Evolutionary conservation across 2,329 filamentous ascomycete genomes (phyloP).

Genomic region (Exophiala alcalophila): DNA sequence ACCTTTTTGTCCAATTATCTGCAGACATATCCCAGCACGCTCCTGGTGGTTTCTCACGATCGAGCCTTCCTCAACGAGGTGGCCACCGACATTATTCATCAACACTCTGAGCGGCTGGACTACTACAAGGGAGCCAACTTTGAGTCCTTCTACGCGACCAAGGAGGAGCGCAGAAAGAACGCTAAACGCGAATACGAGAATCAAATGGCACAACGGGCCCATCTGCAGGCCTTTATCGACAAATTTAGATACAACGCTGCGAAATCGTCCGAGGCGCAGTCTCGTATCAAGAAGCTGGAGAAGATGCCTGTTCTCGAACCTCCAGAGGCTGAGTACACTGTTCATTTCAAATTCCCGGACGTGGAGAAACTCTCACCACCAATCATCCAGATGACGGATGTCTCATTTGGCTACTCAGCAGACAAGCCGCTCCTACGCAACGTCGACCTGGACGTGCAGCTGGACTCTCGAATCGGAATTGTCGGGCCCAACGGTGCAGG

Average conservation of each 20-base stretch:
- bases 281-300: constrained; percentile 97
- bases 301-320: constrained; percentile 89
- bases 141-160: constrained; percentile 93
- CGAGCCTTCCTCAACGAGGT: constrained; percentile 98
- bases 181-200: constrained; percentile 98
- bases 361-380: constrained; percentile 97
- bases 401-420: constrained; percentile 80
- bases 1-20: constrained; percentile 97
- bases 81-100: constrained; percentile 98
- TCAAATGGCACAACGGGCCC: constrained; percentile 89
- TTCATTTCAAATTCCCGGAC: constrained; percentile 95
- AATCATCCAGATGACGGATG: constrained; percentile 94
- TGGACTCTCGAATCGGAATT: constrained; percentile 97
- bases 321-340: constrained; percentile 90
- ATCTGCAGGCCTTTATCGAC: constrained; percentile 97
- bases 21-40: constrained; percentile 87
- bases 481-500: constrained; percentile 98
- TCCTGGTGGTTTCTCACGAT: constrained; percentile 97
- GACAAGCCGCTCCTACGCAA: constrained; percentile 78
- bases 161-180: constrained; percentile 94
- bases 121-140: constrained; percentile 99
- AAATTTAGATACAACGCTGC: constrained; percentile 99
- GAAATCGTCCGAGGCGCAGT: constrained; percentile 97
- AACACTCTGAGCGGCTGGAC: constrained; percentile 93
- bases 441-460: constrained; percentile 92